phyloP scores from a whole-genome alignment of 2,329 filamentous ascomycete genomes.

The Sporothrix pallida region DNA sequence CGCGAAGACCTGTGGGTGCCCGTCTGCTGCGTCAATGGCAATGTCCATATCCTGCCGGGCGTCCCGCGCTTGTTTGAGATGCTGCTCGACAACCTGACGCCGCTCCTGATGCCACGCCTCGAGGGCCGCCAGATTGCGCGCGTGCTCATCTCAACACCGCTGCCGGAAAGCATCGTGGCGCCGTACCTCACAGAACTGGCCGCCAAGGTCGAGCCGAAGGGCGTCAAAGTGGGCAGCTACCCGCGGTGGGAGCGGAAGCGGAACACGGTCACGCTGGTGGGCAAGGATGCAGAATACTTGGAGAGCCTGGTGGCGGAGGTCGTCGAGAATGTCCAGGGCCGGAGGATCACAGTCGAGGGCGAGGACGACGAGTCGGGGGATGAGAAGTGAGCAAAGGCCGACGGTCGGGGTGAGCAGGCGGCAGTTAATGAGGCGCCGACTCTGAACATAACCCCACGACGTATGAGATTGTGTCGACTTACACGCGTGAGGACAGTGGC shows the following conservation, averaged over 20 bases:
- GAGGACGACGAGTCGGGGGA: conserved; percentile 67
- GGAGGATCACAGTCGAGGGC: conserved; percentile 72
- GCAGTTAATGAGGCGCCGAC: background rate
- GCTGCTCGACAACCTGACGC: conserved; percentile 78
- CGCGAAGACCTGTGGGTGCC: conserved; percentile 89
- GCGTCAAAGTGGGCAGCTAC: conserved; percentile 94
- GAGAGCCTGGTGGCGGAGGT: conserved; percentile 81
- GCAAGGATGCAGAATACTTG: conserved; percentile 73
- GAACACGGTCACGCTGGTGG: conserved; percentile 90
- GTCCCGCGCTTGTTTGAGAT: conserved; percentile 83
- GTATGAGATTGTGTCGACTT: background rate
- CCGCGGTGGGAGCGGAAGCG: conserved; percentile 85
- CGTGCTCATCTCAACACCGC: conserved; percentile 83
- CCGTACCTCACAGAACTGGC: conserved; percentile 82
- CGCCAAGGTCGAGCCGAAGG: conserved; percentile 70
- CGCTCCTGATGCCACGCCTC: conserved; percentile 71
- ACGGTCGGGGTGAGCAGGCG: background rate
- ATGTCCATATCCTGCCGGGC: conserved; percentile 90
- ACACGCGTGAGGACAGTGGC: background rate
- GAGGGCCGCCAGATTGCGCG: conserved; percentile 80
- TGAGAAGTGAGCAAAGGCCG: background rate
- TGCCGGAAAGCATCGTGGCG: conserved; percentile 85
- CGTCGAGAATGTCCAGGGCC: conserved; percentile 74
- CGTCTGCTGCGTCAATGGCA: conserved; percentile 85
- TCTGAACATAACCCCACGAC: no score